A percentile compares a stretch with the other conserved stretches of the same genome.
Evolutionary conservation across 225 moss, liverwort and hornwort species (phyloP).

Genomic region (Rhytidiadelphus loreus): DNA sequence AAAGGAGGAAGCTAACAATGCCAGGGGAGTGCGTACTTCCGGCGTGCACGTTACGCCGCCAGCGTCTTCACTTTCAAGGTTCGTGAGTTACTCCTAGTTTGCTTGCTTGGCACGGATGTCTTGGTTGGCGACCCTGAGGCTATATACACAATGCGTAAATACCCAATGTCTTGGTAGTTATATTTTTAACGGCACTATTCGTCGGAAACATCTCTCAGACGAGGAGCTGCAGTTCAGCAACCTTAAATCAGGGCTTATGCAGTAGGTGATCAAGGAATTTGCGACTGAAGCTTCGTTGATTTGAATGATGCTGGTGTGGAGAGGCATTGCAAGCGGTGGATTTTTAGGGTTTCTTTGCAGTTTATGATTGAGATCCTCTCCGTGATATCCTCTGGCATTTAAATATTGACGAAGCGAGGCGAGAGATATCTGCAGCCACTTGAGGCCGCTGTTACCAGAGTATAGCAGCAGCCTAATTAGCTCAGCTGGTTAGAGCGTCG

Average conservation of each 20-base stretch:
- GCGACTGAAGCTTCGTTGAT: neutral
- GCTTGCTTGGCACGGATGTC: neutral
- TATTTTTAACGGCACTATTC: neutral
- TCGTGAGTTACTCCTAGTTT: neutral
- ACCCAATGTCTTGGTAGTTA: neutral
- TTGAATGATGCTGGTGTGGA: neutral
- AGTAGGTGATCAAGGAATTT: neutral
- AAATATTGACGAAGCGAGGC: rapidly evolving
- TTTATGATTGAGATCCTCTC: rapidly evolving
- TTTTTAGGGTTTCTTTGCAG: neutral
- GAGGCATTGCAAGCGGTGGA: neutral
- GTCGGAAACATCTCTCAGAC: neutral
- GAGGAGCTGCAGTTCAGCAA: neutral
- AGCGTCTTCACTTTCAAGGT: constrained; percentile 36
- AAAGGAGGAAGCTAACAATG: constrained; percentile 10
- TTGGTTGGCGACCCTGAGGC: neutral
- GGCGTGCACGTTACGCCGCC: constrained; percentile 10
- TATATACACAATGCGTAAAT: no score
- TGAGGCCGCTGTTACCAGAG: rapidly evolving
- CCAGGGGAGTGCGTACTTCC: constrained; percentile 11
- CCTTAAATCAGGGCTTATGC: neutral
- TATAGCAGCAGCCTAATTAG: neutral
- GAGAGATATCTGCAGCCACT: rapidly evolving
- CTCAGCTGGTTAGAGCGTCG: neutral
- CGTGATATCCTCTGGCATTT: rapidly evolving